Evolutionary conservation across 2,329 filamentous ascomycete species (phyloP), one percentile per base, ranked within the genome.

Genomic region (Pestalotiopsis sp.): DNA sequence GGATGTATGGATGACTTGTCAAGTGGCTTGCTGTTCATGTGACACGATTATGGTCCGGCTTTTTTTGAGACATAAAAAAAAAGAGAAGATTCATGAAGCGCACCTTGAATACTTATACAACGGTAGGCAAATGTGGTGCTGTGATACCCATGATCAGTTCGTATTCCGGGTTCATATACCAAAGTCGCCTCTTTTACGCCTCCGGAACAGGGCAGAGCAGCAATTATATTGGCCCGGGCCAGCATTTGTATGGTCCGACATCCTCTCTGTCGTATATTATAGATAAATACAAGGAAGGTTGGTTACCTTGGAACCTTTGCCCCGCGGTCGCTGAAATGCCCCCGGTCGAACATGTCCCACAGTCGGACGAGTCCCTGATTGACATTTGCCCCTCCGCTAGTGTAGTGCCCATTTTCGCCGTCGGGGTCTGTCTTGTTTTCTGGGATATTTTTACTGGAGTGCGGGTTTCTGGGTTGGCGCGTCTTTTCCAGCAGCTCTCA

Each of bases 331-430:
- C 26, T 58, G 55, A 24, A n/a, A n/a, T 14, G 26, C 11, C 58
- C 38, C 58, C 38, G 13, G 58, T 26, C 30, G 22, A 26, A n/a
- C 22, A 24, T 24, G 17, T n/a, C 55, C 26, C 57, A 22, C 38
- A 30, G 10, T 39, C 10, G 13, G 22, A n/a, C 17, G 13, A 22
- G 56, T 58, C 26, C 56, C 58, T 61, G 58, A 26, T 61, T 17
- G 58, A 61, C 58, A 52, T 30, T 61, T 61, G 30, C 58, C 58
- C 58, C 58, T 61, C 58, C 26, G 17, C 30, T 39, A 61, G 58
- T 24, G 55, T 58, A 52, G 14, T 13, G 56, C 22, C 26, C 9
- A 26, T 58, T 35, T 58, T 58, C 22, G 44, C 44, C 44, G 17
- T 52, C 44, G 44, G 44, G 44, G 40, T 13, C 44, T 52, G 44